Percentiles rank a stretch among this genome's conserved stretches.
These are phyloP conservation scores for Phoma sp. DNA, from an alignment of 2,329 filamentous ascomycete genomes.

Conservation along the genomic window DNA sequence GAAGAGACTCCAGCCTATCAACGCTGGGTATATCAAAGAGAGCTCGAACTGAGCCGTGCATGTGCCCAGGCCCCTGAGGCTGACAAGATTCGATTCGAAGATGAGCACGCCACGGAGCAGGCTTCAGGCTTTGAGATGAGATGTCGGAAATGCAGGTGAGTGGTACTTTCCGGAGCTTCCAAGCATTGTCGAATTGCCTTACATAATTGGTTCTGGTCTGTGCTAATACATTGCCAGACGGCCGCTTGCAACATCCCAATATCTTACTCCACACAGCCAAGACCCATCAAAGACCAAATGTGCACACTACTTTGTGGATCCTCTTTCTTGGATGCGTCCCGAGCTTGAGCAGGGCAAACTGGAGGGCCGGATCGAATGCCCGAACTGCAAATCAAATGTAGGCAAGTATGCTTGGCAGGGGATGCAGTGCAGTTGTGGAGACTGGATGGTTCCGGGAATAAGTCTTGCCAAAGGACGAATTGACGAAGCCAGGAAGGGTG, in stretches of 20 bases:
- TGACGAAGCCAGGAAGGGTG: constrained; percentile 65
- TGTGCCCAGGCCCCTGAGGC: constrained; percentile 79
- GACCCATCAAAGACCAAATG: constrained; percentile 56
- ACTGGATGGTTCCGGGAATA: constrained; percentile 91
- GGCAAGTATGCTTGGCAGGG: constrained; percentile 97
- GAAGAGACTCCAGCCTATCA: constrained; percentile 79
- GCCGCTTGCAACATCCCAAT: constrained; percentile 67
- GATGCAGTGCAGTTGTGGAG: constrained; percentile 86
- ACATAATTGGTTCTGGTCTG: not conserved
- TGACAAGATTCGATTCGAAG: constrained; percentile 80
- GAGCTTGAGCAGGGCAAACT: constrained; percentile 82
- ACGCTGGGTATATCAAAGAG: constrained; percentile 72
- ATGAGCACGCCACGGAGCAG: constrained; percentile 60
- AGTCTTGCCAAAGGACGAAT: constrained; percentile 82
- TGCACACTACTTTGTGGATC: constrained; percentile 88
- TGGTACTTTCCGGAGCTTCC: constrained; percentile 17
- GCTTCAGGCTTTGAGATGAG: constrained; percentile 67
- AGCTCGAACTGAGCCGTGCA: constrained; percentile 70
- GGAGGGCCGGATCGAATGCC: constrained; percentile 84
- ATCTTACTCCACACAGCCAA: constrained; percentile 68
- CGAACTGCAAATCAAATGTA: constrained; percentile 81
- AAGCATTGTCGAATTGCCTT: constrained; percentile 15
- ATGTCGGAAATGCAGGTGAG: constrained; percentile 88
- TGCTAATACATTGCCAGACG: constrained; percentile 53
- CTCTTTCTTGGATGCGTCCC: constrained; percentile 91